Base-by-base conservation (phyloP, 23 red algal species). In the Cyanidiococcus yangmingshanensis region DNA sequence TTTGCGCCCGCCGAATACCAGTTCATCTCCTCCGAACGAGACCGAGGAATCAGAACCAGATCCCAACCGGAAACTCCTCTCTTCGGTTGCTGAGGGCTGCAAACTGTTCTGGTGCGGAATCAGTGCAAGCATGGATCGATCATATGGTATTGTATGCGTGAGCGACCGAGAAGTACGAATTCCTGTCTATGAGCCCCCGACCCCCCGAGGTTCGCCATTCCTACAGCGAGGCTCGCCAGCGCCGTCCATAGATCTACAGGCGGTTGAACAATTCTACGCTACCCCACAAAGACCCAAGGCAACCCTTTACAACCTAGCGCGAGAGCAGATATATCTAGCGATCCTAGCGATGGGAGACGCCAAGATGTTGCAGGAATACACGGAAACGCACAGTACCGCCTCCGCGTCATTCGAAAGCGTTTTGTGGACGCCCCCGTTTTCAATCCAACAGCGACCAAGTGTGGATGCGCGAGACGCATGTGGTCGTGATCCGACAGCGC, bases 121-220 rank as follows among this genome's bases (percentile, higher is more conserved):
- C 37, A 54, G 77, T 26, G 74, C 84, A 76, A 80, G 80, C 78
- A 82, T 80, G 15, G 74, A 84, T 3, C 80, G 84, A 68, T 77
- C 81, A 50, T 40, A 41, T 50, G 45, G 45, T 21, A 21, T 54
- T 21, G 45, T 54, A 54, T 54, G 45, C 21, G 12, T 21, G 45
- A 54, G 45, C 45, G 45, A 54, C 21, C 21, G n/a, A 12, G 16
- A 35, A 71, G 32, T 35, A 7, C n/a, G 16, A 29, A 35, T 32
- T 7, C 63, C 63, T 32, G 63, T 71, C 16, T 71, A 25, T 25
- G 12, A 29, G 16, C 21, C 32, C 3, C 32, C 12, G n/a, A 29
- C 63, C 7, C 45, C 45, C 45, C 7, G 45, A 21, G 45, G 45
- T 21, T 54, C 45, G 45, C 45, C 45, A 54, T 71, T 71, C n/a